These are phyloP conservation scores for Scleroderma bovista DNA, from an alignment of 768 basidiomycete genomes.

Conservation along the genomic window DNA sequence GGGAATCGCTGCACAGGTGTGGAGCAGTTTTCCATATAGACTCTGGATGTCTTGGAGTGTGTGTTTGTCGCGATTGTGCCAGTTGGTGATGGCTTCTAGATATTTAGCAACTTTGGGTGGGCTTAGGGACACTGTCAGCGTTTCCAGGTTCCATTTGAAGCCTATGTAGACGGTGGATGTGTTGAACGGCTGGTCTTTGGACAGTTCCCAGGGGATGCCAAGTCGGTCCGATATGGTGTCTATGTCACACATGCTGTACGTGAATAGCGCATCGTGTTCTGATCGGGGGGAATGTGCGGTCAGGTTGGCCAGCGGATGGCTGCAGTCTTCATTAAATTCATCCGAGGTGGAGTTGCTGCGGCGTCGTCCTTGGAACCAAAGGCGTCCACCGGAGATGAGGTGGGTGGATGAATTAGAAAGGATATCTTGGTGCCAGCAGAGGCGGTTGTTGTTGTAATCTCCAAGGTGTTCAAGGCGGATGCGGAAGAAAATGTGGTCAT, in stretches of 20 bases:
- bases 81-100: conserved; percentile 18
- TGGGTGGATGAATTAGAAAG: background rate
- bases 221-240: conserved; percentile 26
- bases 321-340: conserved; percentile 32
- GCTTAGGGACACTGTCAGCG: conserved; percentile 12
- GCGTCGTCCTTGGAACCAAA: conserved; percentile 24
- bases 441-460: background rate
- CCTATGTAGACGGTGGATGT: conserved; percentile 21
- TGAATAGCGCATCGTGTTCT: conserved; percentile 13
- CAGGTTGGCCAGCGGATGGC: conserved; percentile 13
- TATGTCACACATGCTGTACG: conserved; percentile 31
- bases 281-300: conserved; percentile 17
- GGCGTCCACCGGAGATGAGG: conserved; percentile 1
- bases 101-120: conserved; percentile 26
- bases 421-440: background rate
- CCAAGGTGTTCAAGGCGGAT: conserved; percentile 1
- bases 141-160: conserved; percentile 27
- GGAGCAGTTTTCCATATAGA: conserved; percentile 38
- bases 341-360: conserved; percentile 11
- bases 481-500: conserved; percentile 1
- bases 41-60: conserved; percentile 28
- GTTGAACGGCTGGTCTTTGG: conserved; percentile 27
- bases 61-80: conserved; percentile 21
- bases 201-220: conserved; percentile 27
- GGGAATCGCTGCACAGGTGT: conserved; percentile 28